Conservation (phyloP, 2,329 filamentous ascomycete species). For the Alternaria incomplexa region DNA sequence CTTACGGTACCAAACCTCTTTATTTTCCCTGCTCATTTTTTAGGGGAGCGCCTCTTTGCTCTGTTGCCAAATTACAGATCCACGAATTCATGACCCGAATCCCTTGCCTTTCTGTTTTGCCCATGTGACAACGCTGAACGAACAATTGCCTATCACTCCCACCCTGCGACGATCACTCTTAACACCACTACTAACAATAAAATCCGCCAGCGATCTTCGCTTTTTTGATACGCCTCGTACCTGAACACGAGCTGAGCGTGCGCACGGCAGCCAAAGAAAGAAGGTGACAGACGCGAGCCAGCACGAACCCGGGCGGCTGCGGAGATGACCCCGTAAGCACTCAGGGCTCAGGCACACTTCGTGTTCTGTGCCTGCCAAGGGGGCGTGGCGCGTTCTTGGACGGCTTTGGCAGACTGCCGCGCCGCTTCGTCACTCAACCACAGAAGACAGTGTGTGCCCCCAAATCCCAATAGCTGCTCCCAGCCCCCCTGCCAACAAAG, state of each 20-base stretch:
- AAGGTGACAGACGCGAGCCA: neutral
- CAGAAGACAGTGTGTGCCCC: neutral
- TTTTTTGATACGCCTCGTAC: neutral
- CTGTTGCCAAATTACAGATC: constrained; percentile 13
- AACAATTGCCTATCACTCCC: neutral
- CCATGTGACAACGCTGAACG: neutral
- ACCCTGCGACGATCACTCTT: neutral
- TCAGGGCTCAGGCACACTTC: neutral
- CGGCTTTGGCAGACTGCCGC: neutral
- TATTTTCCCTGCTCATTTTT: constrained; percentile 11
- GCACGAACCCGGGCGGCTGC: neutral
- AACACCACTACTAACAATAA: neutral
- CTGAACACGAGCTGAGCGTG: neutral
- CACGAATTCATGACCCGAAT: constrained; percentile 13
- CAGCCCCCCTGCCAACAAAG: neutral
- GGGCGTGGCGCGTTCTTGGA: constrained; percentile 1
- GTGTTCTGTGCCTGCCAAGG: constrained; percentile 5
- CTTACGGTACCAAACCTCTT: constrained; percentile 18
- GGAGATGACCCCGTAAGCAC: constrained; percentile 4
- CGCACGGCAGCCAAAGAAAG: neutral
- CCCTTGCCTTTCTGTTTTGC: neutral
- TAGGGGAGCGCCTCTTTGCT: constrained; percentile 5
- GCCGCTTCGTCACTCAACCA: constrained; percentile 1
- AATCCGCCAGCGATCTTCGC: neutral
- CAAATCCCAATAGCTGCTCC: neutral